Evolutionary conservation across 2,329 filamentous ascomycete genomes (phyloP).

Genomic region (Nemania bipapillata): DNA sequence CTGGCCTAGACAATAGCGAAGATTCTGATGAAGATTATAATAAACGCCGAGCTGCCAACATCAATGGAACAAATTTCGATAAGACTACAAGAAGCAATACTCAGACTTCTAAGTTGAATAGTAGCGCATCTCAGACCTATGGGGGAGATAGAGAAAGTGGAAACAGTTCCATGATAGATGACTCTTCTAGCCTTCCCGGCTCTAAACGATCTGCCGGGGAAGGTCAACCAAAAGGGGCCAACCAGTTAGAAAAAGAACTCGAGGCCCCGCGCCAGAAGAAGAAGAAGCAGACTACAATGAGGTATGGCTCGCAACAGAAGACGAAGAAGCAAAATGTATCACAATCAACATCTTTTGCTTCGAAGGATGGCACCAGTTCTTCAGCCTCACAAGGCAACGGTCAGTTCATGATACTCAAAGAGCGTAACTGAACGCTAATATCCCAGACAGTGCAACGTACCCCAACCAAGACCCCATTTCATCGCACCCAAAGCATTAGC

Average conservation of each 20-base stretch:
- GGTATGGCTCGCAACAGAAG: slow-evolving; percentile 34
- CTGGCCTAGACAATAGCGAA: slow-evolving; percentile 13
- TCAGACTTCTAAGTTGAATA: not conserved
- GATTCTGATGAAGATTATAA: slow-evolving; percentile 48
- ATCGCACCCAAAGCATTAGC: slow-evolving; percentile 20
- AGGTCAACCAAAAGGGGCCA: slow-evolving; percentile 11
- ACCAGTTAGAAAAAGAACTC: slow-evolving; percentile 33
- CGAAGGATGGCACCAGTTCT: slow-evolving; percentile 33
- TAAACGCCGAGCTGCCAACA: slow-evolving; percentile 46
- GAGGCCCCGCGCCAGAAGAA: slow-evolving; percentile 31
- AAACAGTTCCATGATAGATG: slow-evolving; percentile 21
- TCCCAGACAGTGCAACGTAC: slow-evolving; percentile 7
- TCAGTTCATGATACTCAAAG: slow-evolving; percentile 12
- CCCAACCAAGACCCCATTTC: slow-evolving; percentile 9
- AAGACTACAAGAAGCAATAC: slow-evolving; percentile 3
- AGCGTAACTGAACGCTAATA: slow-evolving; percentile 14
- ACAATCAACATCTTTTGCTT: slow-evolving; percentile 29
- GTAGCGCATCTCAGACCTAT: not conserved
- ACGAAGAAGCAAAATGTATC: slow-evolving; percentile 36
- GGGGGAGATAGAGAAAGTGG: not conserved
- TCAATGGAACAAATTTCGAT: slow-evolving; percentile 52
- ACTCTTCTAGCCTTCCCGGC: slow-evolving; percentile 38
- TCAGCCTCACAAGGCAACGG: slow-evolving; percentile 29
- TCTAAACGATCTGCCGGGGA: slow-evolving; percentile 45
- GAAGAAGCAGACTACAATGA: slow-evolving; percentile 27